Conservation (phyloP, 1,284 basidiomycete species). For the Cryptococcus amylolentus region DNA sequence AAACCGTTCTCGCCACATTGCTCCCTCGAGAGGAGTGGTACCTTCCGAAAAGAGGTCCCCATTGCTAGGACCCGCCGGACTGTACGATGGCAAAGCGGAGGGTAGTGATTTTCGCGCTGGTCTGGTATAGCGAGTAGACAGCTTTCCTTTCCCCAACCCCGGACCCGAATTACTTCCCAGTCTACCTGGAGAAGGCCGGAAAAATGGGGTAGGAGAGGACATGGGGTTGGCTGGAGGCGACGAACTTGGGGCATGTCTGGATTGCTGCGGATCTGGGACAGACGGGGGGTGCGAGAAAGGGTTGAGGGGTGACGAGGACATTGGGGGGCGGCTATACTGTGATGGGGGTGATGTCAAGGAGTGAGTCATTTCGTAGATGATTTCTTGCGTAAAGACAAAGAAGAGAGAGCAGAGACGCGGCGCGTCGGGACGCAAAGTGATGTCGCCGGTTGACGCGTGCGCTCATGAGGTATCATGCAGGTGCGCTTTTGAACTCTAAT, state of each 20-base stretch:
- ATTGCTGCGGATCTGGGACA: not conserved
- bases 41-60: conserved; percentile 32
- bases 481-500: too few species aligned
- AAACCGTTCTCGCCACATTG: conserved; percentile 40
- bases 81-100: not conserved
- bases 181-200: not conserved
- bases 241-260: not conserved
- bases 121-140: not conserved
- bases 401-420: too few species aligned
- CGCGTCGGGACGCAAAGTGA: too few species aligned
- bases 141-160: not conserved
- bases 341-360: not conserved
- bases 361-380: too few species aligned
- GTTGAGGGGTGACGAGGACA: conserved; percentile 2
- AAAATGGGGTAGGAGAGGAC: not conserved
- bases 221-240: not conserved
- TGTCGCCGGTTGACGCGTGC: too few species aligned
- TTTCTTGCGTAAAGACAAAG: too few species aligned
- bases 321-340: not conserved
- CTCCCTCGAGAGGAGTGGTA: conserved; percentile 35
- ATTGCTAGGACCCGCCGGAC: not conserved
- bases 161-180: not conserved
- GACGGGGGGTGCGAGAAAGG: not conserved
- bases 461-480: too few species aligned
- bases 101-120: not conserved